A percentile compares a stretch with the other conserved stretches of the same genome.
Conservation (phyloP, 148 eudicot species). For the Cornus florida region DNA sequence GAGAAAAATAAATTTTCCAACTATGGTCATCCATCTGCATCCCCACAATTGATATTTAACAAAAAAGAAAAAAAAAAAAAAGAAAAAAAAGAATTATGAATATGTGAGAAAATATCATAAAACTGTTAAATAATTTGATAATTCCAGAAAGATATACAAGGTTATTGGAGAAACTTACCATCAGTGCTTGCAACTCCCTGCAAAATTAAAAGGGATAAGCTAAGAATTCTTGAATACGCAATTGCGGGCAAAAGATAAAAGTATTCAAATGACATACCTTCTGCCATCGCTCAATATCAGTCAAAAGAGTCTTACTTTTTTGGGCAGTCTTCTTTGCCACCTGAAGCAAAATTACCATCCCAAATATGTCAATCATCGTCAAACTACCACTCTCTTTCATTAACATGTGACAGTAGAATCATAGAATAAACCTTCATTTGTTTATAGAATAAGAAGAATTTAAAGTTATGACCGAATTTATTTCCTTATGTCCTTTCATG, state of each 20-base stretch:
- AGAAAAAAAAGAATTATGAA: neutral
- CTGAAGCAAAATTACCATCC: slow-evolving; percentile 33
- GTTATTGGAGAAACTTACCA: slow-evolving; percentile 47
- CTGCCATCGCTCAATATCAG: slow-evolving; percentile 98
- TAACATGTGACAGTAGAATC: neutral
- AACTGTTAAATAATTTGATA: neutral
- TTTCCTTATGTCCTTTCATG: no score
- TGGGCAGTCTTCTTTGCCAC: slow-evolving; percentile 95
- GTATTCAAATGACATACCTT: slow-evolving; percentile 44
- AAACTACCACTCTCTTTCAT: neutral
- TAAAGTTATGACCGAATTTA: no score
- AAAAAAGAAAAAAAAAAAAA: no score
- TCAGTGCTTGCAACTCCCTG: slow-evolving; percentile 97
- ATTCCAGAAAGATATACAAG: slow-evolving; percentile 1
- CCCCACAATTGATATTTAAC: no score
- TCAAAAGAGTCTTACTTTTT: slow-evolving; percentile 71
- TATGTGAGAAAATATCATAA: neutral
- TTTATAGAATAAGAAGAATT: no score
- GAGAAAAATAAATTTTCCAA: no score
- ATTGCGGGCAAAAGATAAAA: neutral
- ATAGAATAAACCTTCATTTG: no score
- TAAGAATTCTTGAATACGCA: slow-evolving; percentile 22
- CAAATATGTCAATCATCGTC: neutral
- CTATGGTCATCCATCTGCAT: no score
- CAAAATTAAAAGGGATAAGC: slow-evolving; percentile 19